These are phyloP conservation scores for Cordyceps fumosorosea DNA, from an alignment of 2,329 filamentous ascomycete genomes.

Conservation along the genomic window DNA sequence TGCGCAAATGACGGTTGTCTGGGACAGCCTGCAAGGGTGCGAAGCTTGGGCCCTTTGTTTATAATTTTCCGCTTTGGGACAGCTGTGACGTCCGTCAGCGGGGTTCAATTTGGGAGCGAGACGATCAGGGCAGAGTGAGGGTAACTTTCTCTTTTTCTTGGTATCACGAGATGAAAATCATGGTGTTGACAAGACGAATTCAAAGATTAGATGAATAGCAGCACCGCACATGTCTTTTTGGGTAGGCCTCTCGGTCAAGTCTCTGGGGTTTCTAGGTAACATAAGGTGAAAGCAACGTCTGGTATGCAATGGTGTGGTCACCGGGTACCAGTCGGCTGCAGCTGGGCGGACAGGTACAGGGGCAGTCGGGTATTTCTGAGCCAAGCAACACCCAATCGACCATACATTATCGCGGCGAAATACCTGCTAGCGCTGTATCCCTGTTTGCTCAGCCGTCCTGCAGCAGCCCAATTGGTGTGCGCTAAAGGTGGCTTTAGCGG, in stretches of 20 bases:
- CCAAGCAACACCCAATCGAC: too few species aligned
- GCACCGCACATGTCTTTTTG: not conserved
- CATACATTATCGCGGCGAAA: too few species aligned
- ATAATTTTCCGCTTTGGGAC: constrained; percentile 33
- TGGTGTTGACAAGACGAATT: constrained; percentile 4
- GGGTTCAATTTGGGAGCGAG: constrained; percentile 12
- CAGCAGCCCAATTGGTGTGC: not conserved
- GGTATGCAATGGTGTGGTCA: constrained; percentile 10
- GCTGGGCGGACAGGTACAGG: too few species aligned
- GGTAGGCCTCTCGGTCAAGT: not conserved
- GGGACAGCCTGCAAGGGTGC: constrained; percentile 26
- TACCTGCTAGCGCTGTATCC: not conserved
- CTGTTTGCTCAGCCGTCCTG: not conserved
- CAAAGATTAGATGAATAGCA: not conserved
- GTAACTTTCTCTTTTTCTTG: constrained; percentile 15
- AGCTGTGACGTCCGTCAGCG: constrained; percentile 22
- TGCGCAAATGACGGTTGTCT: constrained; percentile 25
- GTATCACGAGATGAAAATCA: constrained; percentile 18
- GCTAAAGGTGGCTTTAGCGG: not conserved
- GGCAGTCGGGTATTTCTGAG: too few species aligned
- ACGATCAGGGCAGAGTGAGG: constrained; percentile 12
- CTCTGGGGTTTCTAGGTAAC: not conserved
- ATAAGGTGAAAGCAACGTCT: not conserved
- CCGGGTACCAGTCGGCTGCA: not conserved
- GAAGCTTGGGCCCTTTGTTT: constrained; percentile 34